phyloP scores from a whole-genome alignment of 2,329 filamentous ascomycete genomes.

The Aspergillus oerlinghausenensis region DNA sequence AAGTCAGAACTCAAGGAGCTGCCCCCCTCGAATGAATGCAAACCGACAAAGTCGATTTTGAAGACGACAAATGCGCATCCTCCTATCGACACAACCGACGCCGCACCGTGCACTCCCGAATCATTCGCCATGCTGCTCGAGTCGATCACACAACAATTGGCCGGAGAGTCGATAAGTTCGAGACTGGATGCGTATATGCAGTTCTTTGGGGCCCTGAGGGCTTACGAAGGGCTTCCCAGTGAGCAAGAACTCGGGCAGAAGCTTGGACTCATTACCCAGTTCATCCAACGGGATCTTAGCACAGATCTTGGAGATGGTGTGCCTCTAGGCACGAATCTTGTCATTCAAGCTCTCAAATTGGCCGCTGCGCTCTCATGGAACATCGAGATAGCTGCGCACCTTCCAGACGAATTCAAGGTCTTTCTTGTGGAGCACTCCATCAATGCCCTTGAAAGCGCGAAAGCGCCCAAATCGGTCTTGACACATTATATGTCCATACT shows the following conservation, averaged over 20 bases:
- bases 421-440: conserved; percentile 81
- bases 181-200: conserved; percentile 83
- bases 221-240: conserved; percentile 78
- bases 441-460: conserved; percentile 62
- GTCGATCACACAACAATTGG: conserved; percentile 76
- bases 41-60: conserved; percentile 70
- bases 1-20: conserved; percentile 45
- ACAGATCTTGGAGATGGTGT: conserved; percentile 54
- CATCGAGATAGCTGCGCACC: conserved; percentile 61
- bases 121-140: conserved; percentile 78
- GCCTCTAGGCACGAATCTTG: conserved; percentile 62
- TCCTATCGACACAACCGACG: conserved; percentile 39
- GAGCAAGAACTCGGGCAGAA: conserved; percentile 67
- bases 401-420: conserved; percentile 72
- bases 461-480: conserved; percentile 69
- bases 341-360: conserved; percentile 72
- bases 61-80: conserved; percentile 56
- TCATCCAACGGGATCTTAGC: conserved; percentile 76
- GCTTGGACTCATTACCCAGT: conserved; percentile 71
- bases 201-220: conserved; percentile 68
- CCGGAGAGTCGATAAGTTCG: conserved; percentile 64
- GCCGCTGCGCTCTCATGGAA: conserved; percentile 73
- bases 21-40: conserved; percentile 48
- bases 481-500: conserved; percentile 77
- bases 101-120: conserved; percentile 47